Percentiles rank a stretch among this genome's conserved stretches.
Evolutionary conservation across 1,284 basidiomycete species (phyloP).

Genomic region (Leccinum fallax): DNA sequence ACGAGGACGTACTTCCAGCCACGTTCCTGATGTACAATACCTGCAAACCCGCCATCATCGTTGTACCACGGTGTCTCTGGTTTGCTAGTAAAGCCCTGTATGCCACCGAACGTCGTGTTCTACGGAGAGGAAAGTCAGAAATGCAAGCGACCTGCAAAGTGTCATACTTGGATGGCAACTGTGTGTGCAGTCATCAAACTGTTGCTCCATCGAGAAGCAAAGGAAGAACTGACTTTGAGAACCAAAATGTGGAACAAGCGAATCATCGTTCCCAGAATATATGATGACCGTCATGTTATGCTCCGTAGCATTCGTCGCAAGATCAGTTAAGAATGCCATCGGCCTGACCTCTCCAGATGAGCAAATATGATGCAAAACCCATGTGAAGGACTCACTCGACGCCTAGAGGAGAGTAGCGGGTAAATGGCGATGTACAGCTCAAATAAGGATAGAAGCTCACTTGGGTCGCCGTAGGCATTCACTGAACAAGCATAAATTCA

Average conservation of each 20-base stretch:
- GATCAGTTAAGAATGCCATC: slow-evolving; percentile 62
- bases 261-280: slow-evolving; percentile 70
- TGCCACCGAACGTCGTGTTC: slow-evolving; percentile 77
- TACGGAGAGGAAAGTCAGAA: slow-evolving; percentile 27
- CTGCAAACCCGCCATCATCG: slow-evolving; percentile 57
- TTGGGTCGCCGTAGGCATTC: slow-evolving; percentile 40
- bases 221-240: slow-evolving; percentile 53
- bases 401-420: slow-evolving; percentile 34
- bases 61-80: slow-evolving; percentile 68
- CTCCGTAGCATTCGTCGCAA: slow-evolving; percentile 59
- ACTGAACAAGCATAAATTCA: slow-evolving; percentile 13
- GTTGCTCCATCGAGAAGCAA: neutral
- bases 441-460: slow-evolving; percentile 34
- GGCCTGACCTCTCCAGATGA: slow-evolving; percentile 53
- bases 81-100: slow-evolving; percentile 67
- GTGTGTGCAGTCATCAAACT: slow-evolving; percentile 12
- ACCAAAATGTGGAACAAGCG: slow-evolving; percentile 60
- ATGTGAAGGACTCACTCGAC: slow-evolving; percentile 44
- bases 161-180: slow-evolving; percentile 64
- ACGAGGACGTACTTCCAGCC: slow-evolving; percentile 67
- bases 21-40: slow-evolving; percentile 72
- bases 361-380: neutral
- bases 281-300: slow-evolving; percentile 55
- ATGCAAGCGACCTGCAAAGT: neutral
- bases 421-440: neutral